Conservation (phyloP, 176 grass and related monocot genomes). For the Hsuehochloa calcarea region DNA sequence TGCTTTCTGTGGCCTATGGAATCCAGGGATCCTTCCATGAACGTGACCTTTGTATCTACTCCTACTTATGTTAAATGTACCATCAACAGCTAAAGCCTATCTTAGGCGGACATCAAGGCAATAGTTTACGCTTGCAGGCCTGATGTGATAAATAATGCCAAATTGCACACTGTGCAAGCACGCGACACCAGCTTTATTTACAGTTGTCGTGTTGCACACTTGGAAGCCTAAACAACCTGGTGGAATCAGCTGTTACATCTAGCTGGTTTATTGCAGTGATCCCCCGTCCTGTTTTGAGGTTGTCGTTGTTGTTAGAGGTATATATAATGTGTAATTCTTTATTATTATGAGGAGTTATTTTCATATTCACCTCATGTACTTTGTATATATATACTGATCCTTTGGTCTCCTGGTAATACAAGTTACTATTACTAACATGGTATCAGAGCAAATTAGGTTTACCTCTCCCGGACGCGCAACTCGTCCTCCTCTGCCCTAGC, state of each 20-base stretch:
- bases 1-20: constrained; percentile 10
- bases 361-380: too few relatives aligned
- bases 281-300: not conserved
- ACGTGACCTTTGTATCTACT: constrained; percentile 7
- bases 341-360: too few relatives aligned
- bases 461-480: too few relatives aligned
- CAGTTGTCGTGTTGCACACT: not conserved
- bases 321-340: too few relatives aligned
- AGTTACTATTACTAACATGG: too few relatives aligned
- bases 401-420: too few relatives aligned
- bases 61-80: not conserved
- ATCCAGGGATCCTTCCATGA: constrained; percentile 26
- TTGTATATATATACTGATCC: too few relatives aligned
- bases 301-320: not conserved
- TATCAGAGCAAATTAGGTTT: too few relatives aligned
- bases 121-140: not conserved
- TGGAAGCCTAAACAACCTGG: not conserved
- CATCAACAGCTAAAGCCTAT: constrained; percentile 6
- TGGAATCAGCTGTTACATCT: not conserved
- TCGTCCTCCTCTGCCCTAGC: too few relatives aligned
- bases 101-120: not conserved
- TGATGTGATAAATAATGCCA: constrained; percentile 6
- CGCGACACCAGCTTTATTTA: not conserved
- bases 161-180: not conserved
- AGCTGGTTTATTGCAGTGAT: not conserved